These are phyloP conservation scores for Rhododendron molle DNA, from an alignment of 148 eudicot genomes.

Conservation along the genomic window DNA sequence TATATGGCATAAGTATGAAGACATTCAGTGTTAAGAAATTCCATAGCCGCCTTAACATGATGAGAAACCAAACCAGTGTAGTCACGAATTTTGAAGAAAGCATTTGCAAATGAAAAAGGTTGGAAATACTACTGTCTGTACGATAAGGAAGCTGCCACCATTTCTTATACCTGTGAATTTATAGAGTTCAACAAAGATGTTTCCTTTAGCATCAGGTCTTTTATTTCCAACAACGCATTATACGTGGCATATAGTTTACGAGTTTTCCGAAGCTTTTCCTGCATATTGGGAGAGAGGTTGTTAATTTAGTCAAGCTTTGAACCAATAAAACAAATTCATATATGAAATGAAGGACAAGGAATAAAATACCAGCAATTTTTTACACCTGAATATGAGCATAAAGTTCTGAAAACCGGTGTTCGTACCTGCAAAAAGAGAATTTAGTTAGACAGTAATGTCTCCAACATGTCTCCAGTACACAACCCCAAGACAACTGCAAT, in stretches of 20 bases:
- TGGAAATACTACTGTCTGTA: neutral
- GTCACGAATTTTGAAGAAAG: neutral
- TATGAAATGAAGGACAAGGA: neutral
- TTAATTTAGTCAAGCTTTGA: neutral
- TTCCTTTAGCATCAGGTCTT: conserved; percentile 72
- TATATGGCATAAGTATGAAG: neutral
- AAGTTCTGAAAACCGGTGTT: conserved; percentile 61
- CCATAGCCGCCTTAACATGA: neutral
- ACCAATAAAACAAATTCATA: neutral
- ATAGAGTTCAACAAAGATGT: conserved; percentile 69
- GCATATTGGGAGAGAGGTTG: conserved; percentile 8
- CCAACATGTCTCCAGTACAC: neutral
- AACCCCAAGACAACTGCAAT: neutral
- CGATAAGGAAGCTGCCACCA: neutral
- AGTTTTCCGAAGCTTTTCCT: conserved; percentile 60
- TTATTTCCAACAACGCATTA: conserved; percentile 67
- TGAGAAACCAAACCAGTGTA: neutral
- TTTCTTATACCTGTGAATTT: conserved; percentile 50
- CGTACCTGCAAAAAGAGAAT: conserved; percentile 50
- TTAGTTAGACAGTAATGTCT: conserved; percentile 4
- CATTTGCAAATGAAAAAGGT: neutral
- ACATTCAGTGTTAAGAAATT: neutral
- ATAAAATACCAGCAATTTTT: neutral
- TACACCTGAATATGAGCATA: conserved; percentile 58
- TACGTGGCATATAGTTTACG: conserved; percentile 62